Base-by-base conservation (phyloP, 306 rosid genomes). In the Senna siamea region DNA sequence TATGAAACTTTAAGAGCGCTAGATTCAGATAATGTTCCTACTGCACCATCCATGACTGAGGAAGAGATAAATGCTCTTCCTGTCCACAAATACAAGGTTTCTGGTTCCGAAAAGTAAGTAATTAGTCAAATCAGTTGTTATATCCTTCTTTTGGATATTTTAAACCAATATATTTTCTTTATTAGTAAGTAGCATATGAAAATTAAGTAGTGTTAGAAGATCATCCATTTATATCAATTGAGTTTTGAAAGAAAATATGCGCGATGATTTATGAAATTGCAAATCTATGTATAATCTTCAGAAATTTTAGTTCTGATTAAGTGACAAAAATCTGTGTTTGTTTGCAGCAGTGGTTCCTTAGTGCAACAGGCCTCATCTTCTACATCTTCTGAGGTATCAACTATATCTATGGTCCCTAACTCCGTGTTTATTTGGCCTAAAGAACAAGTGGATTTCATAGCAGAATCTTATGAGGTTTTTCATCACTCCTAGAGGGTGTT, bases 11-110 rank as follows among this genome's bases (percentile, higher is more conserved):
- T 90, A 82, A 87, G 93, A 81, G 96, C 93, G 5, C 78, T 90
- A 72, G 96, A 90, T 81, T 82, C 96, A 0, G 96, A 90, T 53
- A 90, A 88, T 82, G 82, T 62, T 79, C 91, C 87, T 15, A 59
- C 92, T 20, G 79, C 85, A 75, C 77, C 87, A 57, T 84, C 96
- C 17, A 90, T 90, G 96, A 88, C 84, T 17, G 93, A 90, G 76
- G 93, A 86, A 72, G 91, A 90, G 88, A 90, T 90, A 79, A 88
- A 90, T 78, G 87, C 93, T 67, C 93, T 90, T 75, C 96, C 96
- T 23, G 89, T 87, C 52, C 95, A 89, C 72, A 87, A 89, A 50
- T 87, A 89, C 85, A 89, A 83, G 85, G 86, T 53, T 60, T 71
- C 77, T 44, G 83, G 85, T 70, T 72, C 78, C 52, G 89, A 85